These are phyloP conservation scores for Xerocomellus intermedius DNA, from an alignment of 768 basidiomycete species.

Conservation along the genomic window DNA sequence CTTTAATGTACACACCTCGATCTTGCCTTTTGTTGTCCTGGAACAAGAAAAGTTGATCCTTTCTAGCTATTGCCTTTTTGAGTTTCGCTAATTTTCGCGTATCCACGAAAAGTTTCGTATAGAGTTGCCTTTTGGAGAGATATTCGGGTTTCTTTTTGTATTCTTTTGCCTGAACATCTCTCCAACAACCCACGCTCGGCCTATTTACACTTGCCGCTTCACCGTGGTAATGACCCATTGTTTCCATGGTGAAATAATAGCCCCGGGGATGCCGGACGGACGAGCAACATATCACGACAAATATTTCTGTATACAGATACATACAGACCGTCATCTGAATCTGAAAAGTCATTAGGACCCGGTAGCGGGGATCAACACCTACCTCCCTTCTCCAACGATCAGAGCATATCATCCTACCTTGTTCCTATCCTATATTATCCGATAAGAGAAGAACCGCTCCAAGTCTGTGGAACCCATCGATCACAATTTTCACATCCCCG, in stretches of 20 bases:
- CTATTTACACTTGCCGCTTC: background rate
- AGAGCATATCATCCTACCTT: too few species aligned
- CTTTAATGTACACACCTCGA: conserved; percentile 3
- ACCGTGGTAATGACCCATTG: conserved; percentile 1
- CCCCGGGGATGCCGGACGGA: too few species aligned
- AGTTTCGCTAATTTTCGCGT: background rate
- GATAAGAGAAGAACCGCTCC: too few species aligned
- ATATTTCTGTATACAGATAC: too few species aligned
- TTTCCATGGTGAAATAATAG: conserved; percentile 9
- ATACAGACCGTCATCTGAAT: too few species aligned
- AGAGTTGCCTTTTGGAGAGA: background rate
- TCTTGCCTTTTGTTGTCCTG: conserved; percentile 17
- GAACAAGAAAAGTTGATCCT: conserved; percentile 18
- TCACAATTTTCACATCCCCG: background rate
- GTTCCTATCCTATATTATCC: too few species aligned
- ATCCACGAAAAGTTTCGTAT: conserved; percentile 4
- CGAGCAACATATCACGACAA: too few species aligned
- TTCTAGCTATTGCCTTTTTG: background rate
- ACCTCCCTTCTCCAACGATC: too few species aligned
- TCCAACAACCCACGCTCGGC: background rate
- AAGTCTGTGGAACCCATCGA: too few species aligned
- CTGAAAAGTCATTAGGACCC: too few species aligned
- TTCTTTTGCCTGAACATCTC: too few species aligned
- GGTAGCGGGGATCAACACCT: too few species aligned
- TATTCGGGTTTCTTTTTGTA: background rate